Evolutionary conservation across 2,329 filamentous ascomycete genomes (phyloP), one percentile per base, ranked within the genome.

Genomic region (Fusarium neocosmosporiellum): DNA sequence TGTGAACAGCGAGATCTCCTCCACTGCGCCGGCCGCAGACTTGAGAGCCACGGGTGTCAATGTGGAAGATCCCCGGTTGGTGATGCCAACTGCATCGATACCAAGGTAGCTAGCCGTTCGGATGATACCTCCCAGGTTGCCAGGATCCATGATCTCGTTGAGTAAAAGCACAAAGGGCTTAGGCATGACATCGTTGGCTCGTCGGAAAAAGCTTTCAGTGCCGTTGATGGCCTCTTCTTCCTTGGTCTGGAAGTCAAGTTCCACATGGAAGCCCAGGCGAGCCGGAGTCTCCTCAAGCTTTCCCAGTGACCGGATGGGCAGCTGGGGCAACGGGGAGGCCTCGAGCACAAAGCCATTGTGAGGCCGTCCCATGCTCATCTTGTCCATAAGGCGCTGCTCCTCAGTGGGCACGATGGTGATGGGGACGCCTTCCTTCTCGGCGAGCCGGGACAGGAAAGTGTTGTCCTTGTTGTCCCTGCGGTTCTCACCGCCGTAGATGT

Each of bases 331-430:
- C 2, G 93, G 93, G 0, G 95, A 98, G 16, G 93, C 91, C 82
- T 99, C 96, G 5, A 99, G 88, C 18, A 98, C 87, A 75, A 92
- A 92, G 54, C 96, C 95, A 78, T 98, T 98, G 83, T 99, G 96
- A 36, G 96, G 94, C 43, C 96, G 89, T 1, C 92, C 91, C 64
- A 87, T 88, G 73, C 93, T 93, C 89, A 97, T 94, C 82, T 94
- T 95, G 81, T 97, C 92, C 84, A 99, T 88, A 43, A 94, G 84
- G 1, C 88, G 88, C 67, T 94, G 83, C 78, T 91, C 91, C 1
- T 87, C 85, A 22, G 89, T 89, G 39, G 80, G 81, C 24, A 96
- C 88, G 48, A 88, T 83, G 7, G 86, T 86, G 39, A 94, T 85
- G 5, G 84, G 80, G 7, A 96, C 82, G 14, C 85, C 83, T 20